Percentiles rank a stretch among this genome's conserved stretches.
phyloP scores from a whole-genome alignment of 345 rosid species.

The Heritiera fomes region DNA sequence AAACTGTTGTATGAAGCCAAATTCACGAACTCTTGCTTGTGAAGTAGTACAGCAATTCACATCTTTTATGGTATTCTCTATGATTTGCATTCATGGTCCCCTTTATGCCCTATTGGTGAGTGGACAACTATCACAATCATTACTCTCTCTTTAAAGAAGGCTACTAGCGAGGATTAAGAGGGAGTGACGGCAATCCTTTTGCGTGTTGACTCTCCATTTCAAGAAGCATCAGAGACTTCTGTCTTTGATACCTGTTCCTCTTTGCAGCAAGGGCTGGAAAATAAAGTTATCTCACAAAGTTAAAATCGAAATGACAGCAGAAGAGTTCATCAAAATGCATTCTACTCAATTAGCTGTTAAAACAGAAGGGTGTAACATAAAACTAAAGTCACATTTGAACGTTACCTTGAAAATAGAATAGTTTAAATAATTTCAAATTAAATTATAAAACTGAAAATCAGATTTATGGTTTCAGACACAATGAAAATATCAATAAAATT shows the following conservation, averaged over 20 bases:
- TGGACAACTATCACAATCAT: constrained; percentile 26
- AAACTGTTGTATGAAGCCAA: constrained; percentile 31
- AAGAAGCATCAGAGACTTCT: constrained; percentile 82
- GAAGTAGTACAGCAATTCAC: constrained; percentile 24
- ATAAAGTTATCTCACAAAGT: constrained; percentile 4
- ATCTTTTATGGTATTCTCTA: constrained; percentile 20
- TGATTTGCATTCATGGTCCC: constrained; percentile 32
- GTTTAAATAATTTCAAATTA: background rate
- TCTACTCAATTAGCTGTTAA: background rate
- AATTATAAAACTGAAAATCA: background rate
- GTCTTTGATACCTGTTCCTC: constrained; percentile 90
- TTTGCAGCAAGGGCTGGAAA: constrained; percentile 78
- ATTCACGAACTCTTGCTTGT: constrained; percentile 25
- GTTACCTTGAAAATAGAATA: background rate
- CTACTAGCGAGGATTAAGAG: constrained; percentile 57
- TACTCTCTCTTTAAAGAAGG: constrained; percentile 9
- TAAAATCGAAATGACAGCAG: constrained; percentile 5
- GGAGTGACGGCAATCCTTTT: constrained; percentile 76
- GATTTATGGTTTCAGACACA: background rate
- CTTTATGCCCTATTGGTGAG: constrained; percentile 24
- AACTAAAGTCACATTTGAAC: background rate
- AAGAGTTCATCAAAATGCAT: background rate
- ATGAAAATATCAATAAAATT: background rate
- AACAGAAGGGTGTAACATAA: background rate
- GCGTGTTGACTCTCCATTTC: constrained; percentile 99